Conservation (phyloP, 768 basidiomycete genomes). For the Solioccasus polychromus region DNA sequence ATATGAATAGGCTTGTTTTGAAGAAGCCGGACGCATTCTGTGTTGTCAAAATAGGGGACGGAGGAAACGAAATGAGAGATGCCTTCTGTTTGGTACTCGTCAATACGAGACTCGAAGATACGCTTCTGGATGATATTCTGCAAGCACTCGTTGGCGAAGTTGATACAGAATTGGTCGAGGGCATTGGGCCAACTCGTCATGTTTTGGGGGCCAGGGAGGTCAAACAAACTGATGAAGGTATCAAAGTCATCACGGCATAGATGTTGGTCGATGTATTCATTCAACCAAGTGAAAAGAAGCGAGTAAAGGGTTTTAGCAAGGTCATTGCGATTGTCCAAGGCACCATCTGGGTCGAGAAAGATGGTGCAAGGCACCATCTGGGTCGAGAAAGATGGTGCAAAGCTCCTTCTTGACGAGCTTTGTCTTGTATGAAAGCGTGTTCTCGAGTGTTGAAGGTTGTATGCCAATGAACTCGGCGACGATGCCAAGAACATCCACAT, state of each 20-base stretch:
- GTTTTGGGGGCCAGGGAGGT: slow-evolving; percentile 78
- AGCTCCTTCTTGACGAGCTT: slow-evolving; percentile 91
- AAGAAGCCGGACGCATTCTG: slow-evolving; percentile 81
- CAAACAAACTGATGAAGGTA: slow-evolving; percentile 89
- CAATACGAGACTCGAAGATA: slow-evolving; percentile 77
- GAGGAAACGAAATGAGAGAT: no score
- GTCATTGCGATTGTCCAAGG: slow-evolving; percentile 88
- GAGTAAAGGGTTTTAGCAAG: slow-evolving; percentile 91
- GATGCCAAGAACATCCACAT: slow-evolving; percentile 77
- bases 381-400: slow-evolving; percentile 91
- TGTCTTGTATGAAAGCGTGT: slow-evolving; percentile 84
- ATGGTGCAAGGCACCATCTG: slow-evolving; percentile 88
- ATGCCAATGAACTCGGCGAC: slow-evolving; percentile 94
- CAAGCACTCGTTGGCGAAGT: slow-evolving; percentile 90
- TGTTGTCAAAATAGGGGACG: slow-evolving; percentile 92
- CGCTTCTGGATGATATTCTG: slow-evolving; percentile 77
- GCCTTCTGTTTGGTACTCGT: no score
- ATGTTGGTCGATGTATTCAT: slow-evolving; percentile 93
- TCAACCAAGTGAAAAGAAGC: slow-evolving; percentile 91
- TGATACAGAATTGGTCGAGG: slow-evolving; percentile 93
- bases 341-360: slow-evolving; percentile 90
- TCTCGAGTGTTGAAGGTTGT: slow-evolving; percentile 66
- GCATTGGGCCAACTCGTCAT: slow-evolving; percentile 89
- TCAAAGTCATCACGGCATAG: slow-evolving; percentile 91
- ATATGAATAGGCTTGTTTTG: slow-evolving; percentile 88